A percentile compares a stretch with the other conserved stretches of the same genome.
Evolutionary conservation across 441 rosid genomes (phyloP).

Genomic region (Populus trichocarpa): DNA sequence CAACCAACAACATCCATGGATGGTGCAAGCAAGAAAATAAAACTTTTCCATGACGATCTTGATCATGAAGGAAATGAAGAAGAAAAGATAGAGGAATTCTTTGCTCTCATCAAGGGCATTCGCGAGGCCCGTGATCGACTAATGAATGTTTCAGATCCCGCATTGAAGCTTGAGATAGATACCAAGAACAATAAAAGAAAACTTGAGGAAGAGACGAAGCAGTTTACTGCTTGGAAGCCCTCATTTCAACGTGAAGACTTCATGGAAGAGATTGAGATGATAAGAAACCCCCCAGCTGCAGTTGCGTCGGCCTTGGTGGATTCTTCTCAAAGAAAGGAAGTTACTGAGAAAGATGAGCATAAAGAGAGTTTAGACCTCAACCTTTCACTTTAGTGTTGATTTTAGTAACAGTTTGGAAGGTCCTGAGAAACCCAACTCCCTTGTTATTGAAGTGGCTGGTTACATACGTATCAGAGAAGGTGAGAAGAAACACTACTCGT

Average conservation of each 20-base stretch:
- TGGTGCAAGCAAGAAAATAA: conserved; percentile 21
- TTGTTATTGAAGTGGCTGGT: neutral
- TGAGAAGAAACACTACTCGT: neutral
- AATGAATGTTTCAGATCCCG: neutral
- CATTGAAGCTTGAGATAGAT: neutral
- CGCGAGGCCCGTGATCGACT: conserved; percentile 29
- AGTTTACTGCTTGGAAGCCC: conserved; percentile 28
- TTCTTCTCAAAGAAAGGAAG: neutral
- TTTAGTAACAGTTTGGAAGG: neutral
- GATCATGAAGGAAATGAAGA: conserved; percentile 27
- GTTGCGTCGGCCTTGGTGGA: neutral
- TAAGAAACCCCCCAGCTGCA: neutral
- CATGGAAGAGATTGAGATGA: neutral
- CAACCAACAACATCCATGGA: conserved; percentile 4
- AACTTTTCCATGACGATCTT: neutral
- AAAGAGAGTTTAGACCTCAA: conserved; percentile 19
- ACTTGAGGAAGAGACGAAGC: conserved; percentile 1
- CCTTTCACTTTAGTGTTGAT: conserved; percentile 23
- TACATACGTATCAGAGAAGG: neutral
- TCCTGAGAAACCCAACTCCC: neutral
- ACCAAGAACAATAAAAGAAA: conserved; percentile 1
- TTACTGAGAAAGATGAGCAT: neutral
- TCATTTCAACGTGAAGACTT: conserved; percentile 40
- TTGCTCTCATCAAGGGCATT: conserved; percentile 23
- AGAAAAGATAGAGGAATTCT: conserved; percentile 34